A percentile compares a stretch with the other conserved stretches of the same genome.
These are phyloP conservation scores for Blattamonas nauphoetae DNA, from an alignment of 78 protist species.

Conservation along the genomic window DNA sequence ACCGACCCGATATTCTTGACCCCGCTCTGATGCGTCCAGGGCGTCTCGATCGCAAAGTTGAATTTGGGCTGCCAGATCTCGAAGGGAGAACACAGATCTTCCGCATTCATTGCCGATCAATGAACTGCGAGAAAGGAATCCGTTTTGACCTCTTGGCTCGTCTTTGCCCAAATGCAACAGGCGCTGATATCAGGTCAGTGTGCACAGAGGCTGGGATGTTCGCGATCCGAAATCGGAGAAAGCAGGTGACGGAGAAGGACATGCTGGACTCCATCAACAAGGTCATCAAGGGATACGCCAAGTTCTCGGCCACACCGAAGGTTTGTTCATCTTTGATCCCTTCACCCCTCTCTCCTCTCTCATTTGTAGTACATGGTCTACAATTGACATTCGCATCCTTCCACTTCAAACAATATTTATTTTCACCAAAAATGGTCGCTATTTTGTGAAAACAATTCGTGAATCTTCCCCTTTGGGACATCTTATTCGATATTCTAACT, in stretches of 20 bases:
- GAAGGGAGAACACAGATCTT: conserved; percentile 86
- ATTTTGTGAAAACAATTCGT: no score
- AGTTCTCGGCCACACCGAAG: conserved; percentile 96
- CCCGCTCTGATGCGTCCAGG: conserved; percentile 98
- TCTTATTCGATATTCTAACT: no score
- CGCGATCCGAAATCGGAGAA: conserved; percentile 70
- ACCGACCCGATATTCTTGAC: conserved; percentile 91
- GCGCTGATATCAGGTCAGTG: conserved; percentile 55
- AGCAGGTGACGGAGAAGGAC: conserved; percentile 89
- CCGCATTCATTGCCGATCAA: conserved; percentile 66
- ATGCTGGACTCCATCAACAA: conserved; percentile 94
- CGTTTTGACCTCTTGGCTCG: conserved; percentile 96
- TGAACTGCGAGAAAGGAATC: conserved; percentile 74
- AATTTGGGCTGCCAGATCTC: conserved; percentile 91
- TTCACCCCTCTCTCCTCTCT: no score
- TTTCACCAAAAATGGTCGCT: no score
- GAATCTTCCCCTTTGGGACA: no score
- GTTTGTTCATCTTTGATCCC: no score
- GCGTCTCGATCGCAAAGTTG: conserved; percentile 90
- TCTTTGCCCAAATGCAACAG: conserved; percentile 94
- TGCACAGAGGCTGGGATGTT: conserved; percentile 84
- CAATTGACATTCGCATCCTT: no score
- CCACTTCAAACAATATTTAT: no score
- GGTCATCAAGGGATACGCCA: conserved; percentile 95
- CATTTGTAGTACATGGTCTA: conserved; percentile 92